Evolutionary conservation across 768 basidiomycete genomes (phyloP), one percentile per base, ranked within the genome.

Genomic region (Leccinum disarticulatum): DNA sequence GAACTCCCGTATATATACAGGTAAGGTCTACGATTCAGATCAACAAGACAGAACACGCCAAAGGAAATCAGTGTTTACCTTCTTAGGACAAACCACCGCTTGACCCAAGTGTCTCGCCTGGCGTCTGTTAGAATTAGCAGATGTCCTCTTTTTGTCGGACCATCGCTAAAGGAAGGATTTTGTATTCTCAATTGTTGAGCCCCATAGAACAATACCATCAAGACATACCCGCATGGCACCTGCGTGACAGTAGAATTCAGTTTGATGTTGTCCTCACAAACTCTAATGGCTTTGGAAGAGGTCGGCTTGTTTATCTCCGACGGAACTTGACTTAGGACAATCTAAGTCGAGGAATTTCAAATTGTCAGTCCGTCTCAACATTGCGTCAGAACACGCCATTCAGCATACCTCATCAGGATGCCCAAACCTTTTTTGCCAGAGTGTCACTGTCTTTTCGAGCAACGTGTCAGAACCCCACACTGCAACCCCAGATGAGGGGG

Each of bases 371-470:
- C 0, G 7, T 38, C 47, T 54, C 46, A 61, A 53, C 25, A 19
- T 13, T 6, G n/a, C 46, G 35, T 52, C 31, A 50, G 28, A 28
- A 50, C 10, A 55, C 54, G 46, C 17, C 30, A 60, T 60, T 30
- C 41, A 31, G 77, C 81, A 61, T 62, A 94, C 95, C 80, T 90
- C 86, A 61, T 87, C 84, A 27, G 76, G 79, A 66, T 90, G 83
- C 0, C 92, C 91, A 75, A 91, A 88, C 52, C 83, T 86, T 72
- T 86, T 88, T 72, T 89, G 86, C 96, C 96, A 98, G 54, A 96
- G 77, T 15, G 78, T 79, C 8, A 98, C 70, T 27, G 90, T 84
- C 68, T 83, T 87, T 62, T 77, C 73, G 60, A 95, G 70, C 14
- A 92, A 75, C 53, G 81, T 76, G 27, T 91, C 87, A 25, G 85